Base-by-base conservation (phyloP, 2,329 filamentous ascomycete species). In the Dothiorella sarmentorum region DNA sequence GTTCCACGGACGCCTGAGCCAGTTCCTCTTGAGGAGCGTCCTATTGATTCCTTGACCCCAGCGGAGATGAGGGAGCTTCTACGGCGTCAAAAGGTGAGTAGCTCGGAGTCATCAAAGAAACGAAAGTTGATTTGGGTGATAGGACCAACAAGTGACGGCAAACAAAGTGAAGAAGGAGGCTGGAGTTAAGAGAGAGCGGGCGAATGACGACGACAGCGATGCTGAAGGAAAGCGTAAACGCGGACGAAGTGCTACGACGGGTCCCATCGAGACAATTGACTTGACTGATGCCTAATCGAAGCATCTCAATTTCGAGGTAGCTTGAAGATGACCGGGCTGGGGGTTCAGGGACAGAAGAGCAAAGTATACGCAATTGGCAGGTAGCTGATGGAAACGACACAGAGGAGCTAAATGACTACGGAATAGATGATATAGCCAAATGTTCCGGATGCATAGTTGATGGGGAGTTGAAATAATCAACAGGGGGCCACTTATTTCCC, bases 1-100 rank as follows among this genome's bases (percentile, higher is more conserved):
- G 66, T 75, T 15, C 67, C 65, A 3, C 65, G 67, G 10, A 65
- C 58, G 1, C 68, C 68, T 1, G 67, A 61, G 13, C 71, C 69
- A 0, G 58, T 64, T 24, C 64, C 64, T 7, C 40, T 67, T 0
- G 63, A 69, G 29, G 60, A 67, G 7, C 38, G 65, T 22, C 60
- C 65, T 2, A 13, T 65, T 7, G 65, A 68, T 11, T 61, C 63
- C 1, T 49, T 67, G 9, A 61, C 61, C 20, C 9, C 40, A 18
- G 64, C 67, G 15, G 69, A 71, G 49, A 56, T 67, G 58, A 55
- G 59, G 9, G 63, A 67, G 43, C 61, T 68, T 5, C 22, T 66
- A 3, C 56, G 56, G 18, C 63, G 63, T 17, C 63, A 65, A 20
- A 57, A 61, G 52, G 67, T 64, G 61, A 29, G 38, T 10, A 7